Evolutionary conservation across 495 filamentous ascomycete species (phyloP), one percentile per base, ranked within the genome.

Genomic region (Xylaria curta): DNA sequence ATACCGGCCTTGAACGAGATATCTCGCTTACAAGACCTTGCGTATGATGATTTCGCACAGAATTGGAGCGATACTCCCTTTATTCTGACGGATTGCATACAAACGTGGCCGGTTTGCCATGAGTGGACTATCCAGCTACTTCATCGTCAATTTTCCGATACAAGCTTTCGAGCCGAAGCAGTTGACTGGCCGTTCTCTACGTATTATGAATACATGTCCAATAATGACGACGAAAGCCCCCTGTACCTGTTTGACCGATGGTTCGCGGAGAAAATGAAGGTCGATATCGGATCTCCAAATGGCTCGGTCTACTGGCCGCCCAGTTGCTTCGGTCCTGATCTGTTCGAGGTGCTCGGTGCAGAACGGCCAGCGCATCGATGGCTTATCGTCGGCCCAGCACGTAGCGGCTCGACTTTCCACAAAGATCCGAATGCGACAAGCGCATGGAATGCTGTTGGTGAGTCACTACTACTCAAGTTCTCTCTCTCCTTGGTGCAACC

Each of bases 351-450:
- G 3, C 85, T 99, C 0, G 94, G 92, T 1, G 79, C 88, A 2
- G 88, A 95, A 72, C 87, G 96, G 51, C 96, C 96, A 3, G 94
- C 97, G 78, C 89, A 92, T 74, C 90, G 93, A 67, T 99, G 96
- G 96, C 86, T 99, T 69, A 97, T 99, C 72, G 86, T 98, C 54
- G 96, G 96, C 1, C 96, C 95, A 3, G 89, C 90, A 72, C 87
- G 94, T 42, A 97, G 94, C 76, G 96, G 96, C 21, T 97, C 94
- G 75, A 97, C 95, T 9, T 98, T 97, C 75, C 96, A 99, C 84
- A 98, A 98, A 79, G 89, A 91, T 66, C 89, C 89, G 53, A 89
- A 87, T 72, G 87, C 82, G 1, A 87, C 86, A 28, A 95, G 92
- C 73, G 96, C 96, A 3, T 99, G 96, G 96, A 99, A 99, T 78